Evolutionary conservation across 2,329 filamentous ascomycete species (phyloP).

Genomic region (Fusarium palustre): DNA sequence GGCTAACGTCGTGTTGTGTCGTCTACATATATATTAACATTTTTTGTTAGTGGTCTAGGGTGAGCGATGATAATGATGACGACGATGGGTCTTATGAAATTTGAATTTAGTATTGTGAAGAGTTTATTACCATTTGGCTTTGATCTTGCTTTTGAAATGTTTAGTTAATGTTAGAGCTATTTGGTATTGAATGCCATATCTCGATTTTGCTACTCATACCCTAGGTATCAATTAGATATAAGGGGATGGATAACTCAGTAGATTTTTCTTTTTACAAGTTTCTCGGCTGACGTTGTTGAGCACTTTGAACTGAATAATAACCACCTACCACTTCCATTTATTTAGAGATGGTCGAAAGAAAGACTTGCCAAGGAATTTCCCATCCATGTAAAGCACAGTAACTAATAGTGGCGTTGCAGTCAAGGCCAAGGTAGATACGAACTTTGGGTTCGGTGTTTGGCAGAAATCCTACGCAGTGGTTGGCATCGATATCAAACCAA

Average conservation of each 20-base stretch:
- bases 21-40: not conserved
- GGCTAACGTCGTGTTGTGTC: constrained; percentile 17
- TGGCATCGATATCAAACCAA: not conserved
- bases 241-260: too few species aligned
- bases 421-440: not conserved
- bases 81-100: not conserved
- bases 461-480: not conserved
- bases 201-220: not conserved
- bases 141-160: not conserved
- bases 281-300: not conserved
- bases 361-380: not conserved
- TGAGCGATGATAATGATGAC: constrained; percentile 13
- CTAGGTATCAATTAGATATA: too few species aligned
- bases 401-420: not conserved
- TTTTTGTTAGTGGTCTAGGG: constrained; percentile 20
- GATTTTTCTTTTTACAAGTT: not conserved
- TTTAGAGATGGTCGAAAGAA: not conserved
- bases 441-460: not conserved
- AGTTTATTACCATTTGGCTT: not conserved
- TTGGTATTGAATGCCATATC: not conserved
- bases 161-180: not conserved
- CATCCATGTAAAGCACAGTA: not conserved
- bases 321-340: not conserved
- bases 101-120: not conserved
- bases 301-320: not conserved